These are phyloP conservation scores for Entamoeba histolytica DNA, from an alignment of 208 protist species.

Conservation along the genomic window DNA sequence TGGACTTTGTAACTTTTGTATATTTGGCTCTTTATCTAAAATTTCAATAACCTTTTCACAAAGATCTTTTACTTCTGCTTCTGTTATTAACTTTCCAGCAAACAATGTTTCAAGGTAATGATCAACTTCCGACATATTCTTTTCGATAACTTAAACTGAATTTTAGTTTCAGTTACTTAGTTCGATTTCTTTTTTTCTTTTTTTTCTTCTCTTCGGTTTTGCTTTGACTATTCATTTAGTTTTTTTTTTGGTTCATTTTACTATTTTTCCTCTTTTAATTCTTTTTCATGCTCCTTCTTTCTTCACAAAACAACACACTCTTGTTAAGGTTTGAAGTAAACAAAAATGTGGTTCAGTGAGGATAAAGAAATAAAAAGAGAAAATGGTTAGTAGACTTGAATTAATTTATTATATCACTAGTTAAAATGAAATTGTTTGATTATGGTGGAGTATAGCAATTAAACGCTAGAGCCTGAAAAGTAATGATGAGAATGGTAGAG, in stretches of 20 bases:
- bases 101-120: neutral
- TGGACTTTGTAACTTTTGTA: neutral
- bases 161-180: too few species aligned
- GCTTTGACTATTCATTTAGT: too few species aligned
- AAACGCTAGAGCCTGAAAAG: neutral
- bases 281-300: too few species aligned
- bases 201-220: too few species aligned
- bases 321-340: too few species aligned
- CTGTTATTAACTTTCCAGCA: neutral
- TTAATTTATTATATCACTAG: neutral
- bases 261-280: too few species aligned
- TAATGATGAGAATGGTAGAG: neutral
- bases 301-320: too few species aligned
- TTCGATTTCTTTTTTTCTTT: too few species aligned
- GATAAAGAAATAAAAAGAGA: neutral
- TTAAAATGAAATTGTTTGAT: neutral
- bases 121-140: neutral
- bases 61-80: neutral
- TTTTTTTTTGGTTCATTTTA: too few species aligned
- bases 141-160: too few species aligned
- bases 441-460: neutral
- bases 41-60: slow-evolving; percentile 33
- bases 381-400: neutral
- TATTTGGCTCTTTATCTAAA: slow-evolving; percentile 1
- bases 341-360: neutral